phyloP scores from a whole-genome alignment of 306 rosid genomes.

The Ceratonia siliqua region DNA sequence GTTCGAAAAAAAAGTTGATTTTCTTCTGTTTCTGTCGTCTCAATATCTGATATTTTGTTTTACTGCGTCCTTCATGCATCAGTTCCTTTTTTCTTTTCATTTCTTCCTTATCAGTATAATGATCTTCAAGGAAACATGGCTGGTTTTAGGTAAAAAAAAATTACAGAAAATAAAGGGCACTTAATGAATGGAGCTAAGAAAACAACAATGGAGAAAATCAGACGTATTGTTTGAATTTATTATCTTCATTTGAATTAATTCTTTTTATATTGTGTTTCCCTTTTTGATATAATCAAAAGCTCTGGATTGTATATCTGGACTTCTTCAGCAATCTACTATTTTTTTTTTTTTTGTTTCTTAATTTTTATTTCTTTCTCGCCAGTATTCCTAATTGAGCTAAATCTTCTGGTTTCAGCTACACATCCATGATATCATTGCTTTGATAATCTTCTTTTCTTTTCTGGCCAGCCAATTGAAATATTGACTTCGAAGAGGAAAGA shows the following conservation, averaged over 20 bases:
- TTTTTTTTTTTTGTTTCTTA: neutral
- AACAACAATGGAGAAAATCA: neutral
- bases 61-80: neutral
- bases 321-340: neutral
- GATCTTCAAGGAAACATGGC: neutral
- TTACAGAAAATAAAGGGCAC: neutral
- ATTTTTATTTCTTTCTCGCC: no score
- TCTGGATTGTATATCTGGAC: no score
- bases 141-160: neutral
- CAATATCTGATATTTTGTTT: neutral
- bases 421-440: slow-evolving; percentile 17
- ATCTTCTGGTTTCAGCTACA: slow-evolving; percentile 22
- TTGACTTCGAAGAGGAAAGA: slow-evolving; percentile 15
- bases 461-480: slow-evolving; percentile 5
- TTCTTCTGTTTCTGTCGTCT: neutral
- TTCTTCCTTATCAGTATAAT: neutral
- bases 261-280: neutral
- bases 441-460: neutral
- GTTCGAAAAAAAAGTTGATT: neutral
- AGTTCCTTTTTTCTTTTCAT: neutral
- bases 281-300: no score
- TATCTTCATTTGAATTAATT: neutral
- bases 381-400: slow-evolving; percentile 20
- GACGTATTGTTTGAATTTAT: slow-evolving; percentile 1
- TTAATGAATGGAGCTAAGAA: no score